These are phyloP conservation scores for Holtermanniella nyarrowii DNA, from an alignment of 768 basidiomycete species.

Conservation along the genomic window DNA sequence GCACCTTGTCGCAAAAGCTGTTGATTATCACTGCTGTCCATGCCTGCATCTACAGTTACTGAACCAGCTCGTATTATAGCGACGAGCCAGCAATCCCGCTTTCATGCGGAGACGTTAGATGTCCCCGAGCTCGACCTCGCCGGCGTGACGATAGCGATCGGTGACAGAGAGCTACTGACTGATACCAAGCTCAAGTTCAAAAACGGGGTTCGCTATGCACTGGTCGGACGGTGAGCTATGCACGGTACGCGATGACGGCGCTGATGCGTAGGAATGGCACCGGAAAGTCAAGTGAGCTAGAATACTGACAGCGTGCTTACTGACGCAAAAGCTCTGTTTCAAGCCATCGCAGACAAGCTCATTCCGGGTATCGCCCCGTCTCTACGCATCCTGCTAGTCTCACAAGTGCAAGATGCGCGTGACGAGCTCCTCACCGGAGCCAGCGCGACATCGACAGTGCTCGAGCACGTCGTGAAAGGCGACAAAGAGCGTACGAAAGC, in stretches of 20 bases:
- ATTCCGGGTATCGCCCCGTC: conserved; percentile 48
- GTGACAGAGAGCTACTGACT: conserved; percentile 48
- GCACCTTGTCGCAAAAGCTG: too few species aligned
- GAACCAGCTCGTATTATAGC: too few species aligned
- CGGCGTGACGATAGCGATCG: conserved; percentile 49
- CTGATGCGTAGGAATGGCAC: conserved; percentile 45
- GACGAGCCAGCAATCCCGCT: conserved; percentile 31
- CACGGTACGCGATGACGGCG: neutral
- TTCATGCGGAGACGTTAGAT: conserved; percentile 34
- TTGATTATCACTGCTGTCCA: too few species aligned
- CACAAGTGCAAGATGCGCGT: conserved; percentile 40
- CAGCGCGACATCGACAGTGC: conserved; percentile 16
- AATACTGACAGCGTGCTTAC: conserved; percentile 7
- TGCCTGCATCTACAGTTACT: too few species aligned
- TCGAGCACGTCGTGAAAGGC: conserved; percentile 46
- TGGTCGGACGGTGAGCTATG: conserved; percentile 45
- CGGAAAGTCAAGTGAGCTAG: conserved; percentile 47
- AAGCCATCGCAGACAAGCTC: conserved; percentile 44
- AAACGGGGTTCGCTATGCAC: conserved; percentile 40
- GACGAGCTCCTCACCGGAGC: too few species aligned
- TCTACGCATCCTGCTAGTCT: conserved; percentile 46
- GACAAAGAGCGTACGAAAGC: conserved; percentile 43
- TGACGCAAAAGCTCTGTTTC: conserved; percentile 39
- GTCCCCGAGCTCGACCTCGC: conserved; percentile 48
- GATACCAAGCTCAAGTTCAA: conserved; percentile 51